Evolutionary conservation across 768 basidiomycete species (phyloP).

Genomic region (Calvatia gigantea): DNA sequence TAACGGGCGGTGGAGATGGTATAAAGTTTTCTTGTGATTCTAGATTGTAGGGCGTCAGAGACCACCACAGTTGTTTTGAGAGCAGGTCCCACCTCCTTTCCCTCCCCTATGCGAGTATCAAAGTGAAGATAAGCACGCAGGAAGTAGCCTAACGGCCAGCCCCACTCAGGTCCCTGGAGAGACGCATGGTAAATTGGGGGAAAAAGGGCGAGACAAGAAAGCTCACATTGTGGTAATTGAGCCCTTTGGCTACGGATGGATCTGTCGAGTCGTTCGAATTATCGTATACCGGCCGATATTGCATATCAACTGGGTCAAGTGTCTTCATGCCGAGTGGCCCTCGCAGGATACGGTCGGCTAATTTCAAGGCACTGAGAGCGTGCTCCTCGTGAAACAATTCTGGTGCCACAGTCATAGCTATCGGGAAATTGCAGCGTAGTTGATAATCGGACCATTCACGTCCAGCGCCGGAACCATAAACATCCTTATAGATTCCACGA

Average conservation of each 20-base stretch:
- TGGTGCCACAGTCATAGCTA: conserved; percentile 96
- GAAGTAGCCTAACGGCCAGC: conserved; percentile 95
- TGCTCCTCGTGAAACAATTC: conserved; percentile 84
- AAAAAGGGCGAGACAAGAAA: neutral
- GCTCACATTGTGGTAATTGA: conserved; percentile 89
- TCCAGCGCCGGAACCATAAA: conserved; percentile 82
- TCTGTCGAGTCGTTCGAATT: conserved; percentile 93
- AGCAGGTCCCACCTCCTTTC: conserved; percentile 56
- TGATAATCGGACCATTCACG: conserved; percentile 99
- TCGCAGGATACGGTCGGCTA: conserved; percentile 81
- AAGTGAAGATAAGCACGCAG: conserved; percentile 90
- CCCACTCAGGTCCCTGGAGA: conserved; percentile 86
- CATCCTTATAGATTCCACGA: conserved; percentile 98
- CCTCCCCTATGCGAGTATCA: conserved; percentile 64
- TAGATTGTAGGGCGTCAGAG: conserved; percentile 28
- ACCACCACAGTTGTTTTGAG: neutral
- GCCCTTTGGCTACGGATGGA: conserved; percentile 80
- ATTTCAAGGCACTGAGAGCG: conserved; percentile 72
- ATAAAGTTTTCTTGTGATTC: conserved; percentile 70
- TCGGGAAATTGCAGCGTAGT: conserved; percentile 88
- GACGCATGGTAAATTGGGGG: conserved; percentile 11
- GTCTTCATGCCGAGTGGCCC: conserved; percentile 96
- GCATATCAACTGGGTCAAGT: conserved; percentile 79
- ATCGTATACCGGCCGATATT: conserved; percentile 91
- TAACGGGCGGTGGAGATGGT: conserved; percentile 74